Percentiles rank a stretch among this genome's conserved stretches.
Conservation (phyloP, 2,329 filamentous ascomycete species). For the Biscogniauxia marginata region DNA sequence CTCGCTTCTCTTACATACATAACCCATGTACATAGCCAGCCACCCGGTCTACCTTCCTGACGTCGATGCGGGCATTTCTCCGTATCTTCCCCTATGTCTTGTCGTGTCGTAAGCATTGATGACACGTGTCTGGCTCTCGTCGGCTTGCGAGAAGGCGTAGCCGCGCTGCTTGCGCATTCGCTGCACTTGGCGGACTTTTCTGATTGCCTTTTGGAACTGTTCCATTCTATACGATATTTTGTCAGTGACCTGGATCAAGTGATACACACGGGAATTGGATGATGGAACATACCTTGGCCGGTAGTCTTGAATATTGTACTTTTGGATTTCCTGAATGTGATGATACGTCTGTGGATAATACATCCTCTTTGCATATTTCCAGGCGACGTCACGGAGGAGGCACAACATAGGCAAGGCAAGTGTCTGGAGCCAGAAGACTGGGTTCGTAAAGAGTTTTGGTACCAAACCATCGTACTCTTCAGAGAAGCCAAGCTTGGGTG, state of each 20-base stretch:
- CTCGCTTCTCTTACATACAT: too few species aligned
- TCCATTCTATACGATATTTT: constrained; percentile 72
- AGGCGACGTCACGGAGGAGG: constrained; percentile 83
- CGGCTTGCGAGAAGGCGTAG: constrained; percentile 96
- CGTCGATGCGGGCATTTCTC: constrained; percentile 72
- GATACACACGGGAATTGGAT: constrained; percentile 13
- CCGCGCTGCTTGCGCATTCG: constrained; percentile 99
- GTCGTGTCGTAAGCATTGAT: constrained; percentile 98
- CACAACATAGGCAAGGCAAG: constrained; percentile 77
- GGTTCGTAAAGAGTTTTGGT: constrained; percentile 74
- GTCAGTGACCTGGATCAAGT: constrained; percentile 18
- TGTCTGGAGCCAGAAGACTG: constrained; percentile 90
- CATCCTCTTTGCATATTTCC: constrained; percentile 98
- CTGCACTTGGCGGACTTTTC: constrained; percentile 96
- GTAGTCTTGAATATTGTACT: constrained; percentile 99
- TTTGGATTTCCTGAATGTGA: constrained; percentile 98
- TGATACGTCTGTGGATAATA: constrained; percentile 95
- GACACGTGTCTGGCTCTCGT: constrained; percentile 92
- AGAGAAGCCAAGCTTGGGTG: constrained; percentile 78
- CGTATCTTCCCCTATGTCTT: constrained; percentile 83
- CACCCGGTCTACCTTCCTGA: constrained; percentile 24
- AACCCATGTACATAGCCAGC: constrained; percentile 8
- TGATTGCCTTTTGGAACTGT: constrained; percentile 98
- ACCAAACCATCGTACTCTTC: constrained; percentile 84
- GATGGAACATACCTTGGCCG: constrained; percentile 73